Conservation (phyloP, 306 rosid genomes). For the Urtica urens region DNA sequence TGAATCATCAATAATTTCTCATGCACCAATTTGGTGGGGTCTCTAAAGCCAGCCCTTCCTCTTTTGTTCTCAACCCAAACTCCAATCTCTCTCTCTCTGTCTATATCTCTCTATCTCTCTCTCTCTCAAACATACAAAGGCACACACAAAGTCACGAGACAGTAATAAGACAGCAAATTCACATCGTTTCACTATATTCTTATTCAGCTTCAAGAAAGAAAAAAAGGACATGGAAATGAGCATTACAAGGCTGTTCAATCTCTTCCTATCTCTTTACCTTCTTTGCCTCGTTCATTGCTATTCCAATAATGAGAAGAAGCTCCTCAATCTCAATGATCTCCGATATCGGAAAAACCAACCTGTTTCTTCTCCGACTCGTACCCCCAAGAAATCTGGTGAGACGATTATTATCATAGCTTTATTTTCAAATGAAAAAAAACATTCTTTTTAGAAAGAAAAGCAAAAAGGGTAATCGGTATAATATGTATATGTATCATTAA, state of each 20-base stretch:
- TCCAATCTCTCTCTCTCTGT: slow-evolving; percentile 44
- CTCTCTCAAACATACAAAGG: slow-evolving; percentile 3
- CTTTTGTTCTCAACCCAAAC: slow-evolving; percentile 71
- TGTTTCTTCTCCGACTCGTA: slow-evolving; percentile 14
- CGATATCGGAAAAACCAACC: slow-evolving; percentile 24
- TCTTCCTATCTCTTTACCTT: slow-evolving; percentile 16
- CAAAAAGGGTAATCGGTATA: not conserved
- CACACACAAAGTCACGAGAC: not conserved
- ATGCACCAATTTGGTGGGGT: slow-evolving; percentile 69
- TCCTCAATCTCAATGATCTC: slow-evolving; percentile 28
- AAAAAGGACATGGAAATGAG: slow-evolving; percentile 9
- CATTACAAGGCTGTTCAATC: slow-evolving; percentile 8
- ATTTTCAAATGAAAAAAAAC: not conserved
- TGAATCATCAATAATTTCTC: slow-evolving; percentile 80
- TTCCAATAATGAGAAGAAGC: slow-evolving; percentile 35
- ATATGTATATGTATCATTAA: not conserved
- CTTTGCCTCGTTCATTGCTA: slow-evolving; percentile 14
- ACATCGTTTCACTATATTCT: not conserved
- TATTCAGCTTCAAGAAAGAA: slow-evolving; percentile 18
- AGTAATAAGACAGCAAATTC: not conserved
- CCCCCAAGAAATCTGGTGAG: slow-evolving; percentile 37
- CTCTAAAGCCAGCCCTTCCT: slow-evolving; percentile 52
- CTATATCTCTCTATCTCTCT: slow-evolving; percentile 3
- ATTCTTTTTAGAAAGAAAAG: slow-evolving; percentile 7
- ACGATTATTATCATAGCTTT: not conserved